phyloP scores from a whole-genome alignment of 192 early-diverging fungal species.

The Coemansia sp. region DNA sequence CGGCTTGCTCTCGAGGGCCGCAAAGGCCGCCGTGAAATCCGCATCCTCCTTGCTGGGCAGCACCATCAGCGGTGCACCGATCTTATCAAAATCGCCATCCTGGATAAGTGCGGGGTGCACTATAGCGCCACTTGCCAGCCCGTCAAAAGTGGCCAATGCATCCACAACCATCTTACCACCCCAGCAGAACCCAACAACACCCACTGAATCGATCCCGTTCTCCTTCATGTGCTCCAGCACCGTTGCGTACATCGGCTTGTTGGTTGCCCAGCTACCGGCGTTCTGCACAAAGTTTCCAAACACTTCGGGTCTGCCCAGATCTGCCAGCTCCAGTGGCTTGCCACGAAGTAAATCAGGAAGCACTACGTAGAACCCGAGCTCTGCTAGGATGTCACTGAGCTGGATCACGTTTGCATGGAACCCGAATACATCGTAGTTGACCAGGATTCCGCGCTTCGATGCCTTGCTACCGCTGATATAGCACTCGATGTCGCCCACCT shows the following conservation, averaged over 20 bases:
- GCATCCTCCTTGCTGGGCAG: constrained; percentile 67
- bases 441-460: constrained; percentile 62
- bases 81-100: constrained; percentile 50
- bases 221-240: constrained; percentile 20
- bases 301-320: constrained; percentile 33
- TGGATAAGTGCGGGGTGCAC: constrained; percentile 67
- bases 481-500: constrained; percentile 35
- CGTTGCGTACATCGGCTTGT: constrained; percentile 9
- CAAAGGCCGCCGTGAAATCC: constrained; percentile 32
- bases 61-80: constrained; percentile 61
- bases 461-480: constrained; percentile 44
- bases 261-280: constrained; percentile 32
- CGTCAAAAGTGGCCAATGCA: constrained; percentile 50
- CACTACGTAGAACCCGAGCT: constrained; percentile 60
- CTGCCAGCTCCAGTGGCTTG: constrained; percentile 37
- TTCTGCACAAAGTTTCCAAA: constrained; percentile 46
- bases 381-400: constrained; percentile 59
- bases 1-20: constrained; percentile 43
- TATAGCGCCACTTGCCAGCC: constrained; percentile 56
- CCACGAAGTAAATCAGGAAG: constrained; percentile 68
- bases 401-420: constrained; percentile 64
- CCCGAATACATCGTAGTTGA: constrained; percentile 72
- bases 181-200: constrained; percentile 72
- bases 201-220: constrained; percentile 56
- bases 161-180: constrained; percentile 60